Evolutionary conservation across 768 basidiomycete genomes (phyloP).

Genomic region (Hortiboletus campestris): DNA sequence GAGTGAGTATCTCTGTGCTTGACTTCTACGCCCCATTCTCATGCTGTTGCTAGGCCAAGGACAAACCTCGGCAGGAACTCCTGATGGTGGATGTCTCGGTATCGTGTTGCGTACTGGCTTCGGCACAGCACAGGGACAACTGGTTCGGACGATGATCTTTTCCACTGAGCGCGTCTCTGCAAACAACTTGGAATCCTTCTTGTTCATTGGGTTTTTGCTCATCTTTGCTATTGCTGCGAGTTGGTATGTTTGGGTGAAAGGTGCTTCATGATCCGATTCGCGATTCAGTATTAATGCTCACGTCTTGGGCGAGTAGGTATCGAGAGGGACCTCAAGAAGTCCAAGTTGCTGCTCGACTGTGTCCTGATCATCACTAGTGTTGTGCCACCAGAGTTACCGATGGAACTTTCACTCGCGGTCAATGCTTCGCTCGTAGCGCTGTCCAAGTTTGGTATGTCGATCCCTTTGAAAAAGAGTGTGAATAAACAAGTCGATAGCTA

Average conservation of each 20-base stretch:
- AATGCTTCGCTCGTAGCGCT: slow-evolving; percentile 93
- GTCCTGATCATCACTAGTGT: slow-evolving; percentile 96
- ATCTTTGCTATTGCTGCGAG: slow-evolving; percentile 97
- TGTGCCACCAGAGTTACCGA: slow-evolving; percentile 95
- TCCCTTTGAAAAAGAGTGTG: not conserved
- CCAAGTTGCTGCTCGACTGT: slow-evolving; percentile 92
- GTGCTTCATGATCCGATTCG: slow-evolving; percentile 39
- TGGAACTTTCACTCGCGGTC: slow-evolving; percentile 96
- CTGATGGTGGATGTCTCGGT: slow-evolving; percentile 91
- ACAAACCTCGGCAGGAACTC: slow-evolving; percentile 56
- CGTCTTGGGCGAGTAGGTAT: slow-evolving; percentile 53
- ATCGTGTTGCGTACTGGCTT: slow-evolving; percentile 94
- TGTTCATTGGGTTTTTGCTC: slow-evolving; percentile 97
- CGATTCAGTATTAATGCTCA: slow-evolving; percentile 2
- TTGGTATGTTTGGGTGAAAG: slow-evolving; percentile 98
- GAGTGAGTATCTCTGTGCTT: slow-evolving; percentile 29
- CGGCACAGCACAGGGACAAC: slow-evolving; percentile 95
- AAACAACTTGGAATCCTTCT: slow-evolving; percentile 92
- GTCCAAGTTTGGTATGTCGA: slow-evolving; percentile 78
- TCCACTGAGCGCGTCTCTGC: slow-evolving; percentile 95
- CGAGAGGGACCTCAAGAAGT: slow-evolving; percentile 89
- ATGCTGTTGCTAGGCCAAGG: slow-evolving; percentile 23
- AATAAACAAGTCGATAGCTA: slow-evolving; percentile 52
- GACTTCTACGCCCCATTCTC: not conserved
- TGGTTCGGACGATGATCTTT: slow-evolving; percentile 99